Percentiles rank a stretch among this genome's conserved stretches.
Evolutionary conservation across 441 rosid genomes (phyloP).

Genomic region (Lepidium campestre): DNA sequence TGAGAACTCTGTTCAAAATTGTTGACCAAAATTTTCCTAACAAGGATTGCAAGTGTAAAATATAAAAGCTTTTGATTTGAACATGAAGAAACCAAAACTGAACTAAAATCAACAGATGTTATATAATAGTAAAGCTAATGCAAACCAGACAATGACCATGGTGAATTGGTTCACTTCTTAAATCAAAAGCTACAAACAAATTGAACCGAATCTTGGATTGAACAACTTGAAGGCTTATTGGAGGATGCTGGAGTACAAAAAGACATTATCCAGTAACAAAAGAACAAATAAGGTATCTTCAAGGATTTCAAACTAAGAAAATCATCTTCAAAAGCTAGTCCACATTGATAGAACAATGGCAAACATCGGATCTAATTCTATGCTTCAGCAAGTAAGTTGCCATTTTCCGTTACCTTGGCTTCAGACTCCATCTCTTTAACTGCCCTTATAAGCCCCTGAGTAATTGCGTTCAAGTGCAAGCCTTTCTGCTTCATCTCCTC

Average conservation of each 20-base stretch:
- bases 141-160: background rate
- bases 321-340: slow-evolving; percentile 19
- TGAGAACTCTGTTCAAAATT: background rate
- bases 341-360: background rate
- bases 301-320: background rate
- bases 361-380: background rate
- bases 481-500: slow-evolving; percentile 66
- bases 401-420: slow-evolving; percentile 17
- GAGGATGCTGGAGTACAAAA: background rate
- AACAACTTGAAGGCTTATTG: slow-evolving; percentile 14
- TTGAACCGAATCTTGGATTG: background rate
- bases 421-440: slow-evolving; percentile 75
- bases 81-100: background rate
- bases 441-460: slow-evolving; percentile 60
- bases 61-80: background rate
- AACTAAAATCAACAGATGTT: background rate
- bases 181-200: background rate
- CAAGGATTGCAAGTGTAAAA: background rate
- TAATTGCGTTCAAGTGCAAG: slow-evolving; percentile 61
- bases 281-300: slow-evolving; percentile 6
- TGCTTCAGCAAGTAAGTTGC: slow-evolving; percentile 25
- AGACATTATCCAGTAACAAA: background rate
- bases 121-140: background rate
- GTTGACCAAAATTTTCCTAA: background rate
- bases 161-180: background rate